phyloP scores from a whole-genome alignment of 2,329 filamentous ascomycete genomes.

The Penicillium freii region DNA sequence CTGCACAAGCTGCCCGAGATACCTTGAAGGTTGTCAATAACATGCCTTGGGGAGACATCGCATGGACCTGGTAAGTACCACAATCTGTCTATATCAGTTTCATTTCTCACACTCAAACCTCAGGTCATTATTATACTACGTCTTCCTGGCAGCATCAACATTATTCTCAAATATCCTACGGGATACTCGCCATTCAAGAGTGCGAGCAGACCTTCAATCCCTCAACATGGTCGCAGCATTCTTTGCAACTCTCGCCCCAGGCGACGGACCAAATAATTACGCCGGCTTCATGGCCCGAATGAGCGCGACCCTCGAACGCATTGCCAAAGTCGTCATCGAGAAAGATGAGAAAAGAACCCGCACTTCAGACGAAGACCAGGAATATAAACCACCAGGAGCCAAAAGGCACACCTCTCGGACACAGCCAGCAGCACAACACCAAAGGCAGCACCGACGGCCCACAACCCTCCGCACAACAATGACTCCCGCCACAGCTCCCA shows the following conservation, averaged over 20 bases:
- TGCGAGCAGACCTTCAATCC: constrained; percentile 76
- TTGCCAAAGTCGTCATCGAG: constrained; percentile 80
- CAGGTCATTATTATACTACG: constrained; percentile 86
- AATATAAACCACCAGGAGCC: constrained; percentile 3
- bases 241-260: constrained; percentile 73
- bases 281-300: constrained; percentile 88
- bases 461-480: constrained; percentile 8
- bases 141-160: constrained; percentile 86
- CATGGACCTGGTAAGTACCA: constrained; percentile 78
- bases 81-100: neutral
- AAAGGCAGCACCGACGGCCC: constrained; percentile 7
- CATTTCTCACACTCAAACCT: neutral
- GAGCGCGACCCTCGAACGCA: constrained; percentile 87
- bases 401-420: constrained; percentile 28
- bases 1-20: constrained; percentile 82
- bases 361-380: constrained; percentile 29
- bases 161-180: constrained; percentile 91
- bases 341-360: constrained; percentile 67
- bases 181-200: constrained; percentile 78
- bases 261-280: constrained; percentile 76
- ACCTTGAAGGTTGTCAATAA: constrained; percentile 91
- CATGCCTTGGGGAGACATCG: constrained; percentile 87
- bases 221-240: constrained; percentile 90
- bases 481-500: neutral
- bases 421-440: constrained; percentile 5